Percentiles rank a stretch among this genome's conserved stretches.
These are phyloP conservation scores for Umbilicus rupestris DNA, from an alignment of 164 flowering plant genomes.

Conservation along the genomic window DNA sequence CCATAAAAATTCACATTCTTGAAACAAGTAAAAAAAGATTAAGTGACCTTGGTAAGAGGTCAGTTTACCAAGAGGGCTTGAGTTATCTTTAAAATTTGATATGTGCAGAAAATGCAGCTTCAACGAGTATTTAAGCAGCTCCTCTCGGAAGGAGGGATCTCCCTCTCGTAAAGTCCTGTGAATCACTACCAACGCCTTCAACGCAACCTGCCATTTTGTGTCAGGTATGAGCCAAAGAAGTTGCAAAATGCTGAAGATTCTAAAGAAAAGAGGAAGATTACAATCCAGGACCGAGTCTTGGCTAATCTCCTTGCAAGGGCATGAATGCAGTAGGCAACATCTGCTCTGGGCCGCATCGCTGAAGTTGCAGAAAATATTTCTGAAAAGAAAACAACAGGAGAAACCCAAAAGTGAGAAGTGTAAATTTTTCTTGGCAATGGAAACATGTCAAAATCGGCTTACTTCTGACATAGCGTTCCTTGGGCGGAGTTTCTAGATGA, in stretches of 20 bases:
- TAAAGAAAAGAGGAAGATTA: conserved; percentile 16
- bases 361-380: conserved; percentile 75
- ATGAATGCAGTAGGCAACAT: conserved; percentile 90
- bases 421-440: too few relatives aligned
- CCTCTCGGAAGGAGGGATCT: conserved; percentile 93
- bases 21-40: neutral
- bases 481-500: conserved; percentile 71
- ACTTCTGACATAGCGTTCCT: conserved; percentile 79
- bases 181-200: conserved; percentile 83
- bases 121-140: conserved; percentile 56
- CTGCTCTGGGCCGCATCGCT: conserved; percentile 71
- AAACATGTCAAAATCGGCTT: too few relatives aligned
- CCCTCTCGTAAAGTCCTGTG: conserved; percentile 93
- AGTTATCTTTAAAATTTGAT: conserved; percentile 91
- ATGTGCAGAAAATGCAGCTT: conserved; percentile 72
- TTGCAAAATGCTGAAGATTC: too few relatives aligned
- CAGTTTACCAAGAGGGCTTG: conserved; percentile 73
- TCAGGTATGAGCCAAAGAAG: neutral
- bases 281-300: conserved; percentile 83
- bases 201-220: conserved; percentile 46
- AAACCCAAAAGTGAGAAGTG: neutral
- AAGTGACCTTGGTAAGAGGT: neutral
- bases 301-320: conserved; percentile 72
- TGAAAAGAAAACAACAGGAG: conserved; percentile 13
- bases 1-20: neutral